These are phyloP conservation scores for Fragilaria radians DNA, from an alignment of 108 stramenopile genomes.

Conservation along the genomic window DNA sequence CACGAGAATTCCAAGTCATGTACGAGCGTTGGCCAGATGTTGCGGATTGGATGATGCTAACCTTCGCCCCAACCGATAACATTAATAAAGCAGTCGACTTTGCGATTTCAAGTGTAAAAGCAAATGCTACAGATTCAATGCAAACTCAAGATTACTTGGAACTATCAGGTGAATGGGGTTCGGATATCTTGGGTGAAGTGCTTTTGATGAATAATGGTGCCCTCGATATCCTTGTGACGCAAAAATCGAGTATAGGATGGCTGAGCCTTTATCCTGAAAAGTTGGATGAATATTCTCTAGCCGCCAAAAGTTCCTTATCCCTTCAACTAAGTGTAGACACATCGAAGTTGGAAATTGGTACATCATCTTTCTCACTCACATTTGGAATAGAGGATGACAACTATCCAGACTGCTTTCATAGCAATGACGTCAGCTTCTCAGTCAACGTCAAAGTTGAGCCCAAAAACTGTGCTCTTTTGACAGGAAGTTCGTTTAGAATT, in stretches of 20 bases:
- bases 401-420: conserved; percentile 24
- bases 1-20: conserved; percentile 15
- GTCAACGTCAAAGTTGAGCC: conserved; percentile 4
- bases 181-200: not conserved
- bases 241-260: conserved; percentile 1
- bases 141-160: not conserved
- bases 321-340: not conserved
- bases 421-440: conserved; percentile 7
- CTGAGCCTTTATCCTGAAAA: not conserved
- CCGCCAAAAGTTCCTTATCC: not conserved
- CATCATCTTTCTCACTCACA: conserved; percentile 3
- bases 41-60: conserved; percentile 18
- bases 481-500: conserved; percentile 4
- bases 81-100: conserved; percentile 14
- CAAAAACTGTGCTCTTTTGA: not conserved
- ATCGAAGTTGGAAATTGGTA: not conserved
- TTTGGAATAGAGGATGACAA: conserved; percentile 11
- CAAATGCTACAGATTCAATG: no score
- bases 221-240: conserved; percentile 1
- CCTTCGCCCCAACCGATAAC: conserved; percentile 6
- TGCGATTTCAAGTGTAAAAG: no score
- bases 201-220: not conserved
- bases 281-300: not conserved
- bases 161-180: conserved; percentile 1
- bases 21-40: conserved; percentile 18